Evolutionary conservation across 768 basidiomycete species (phyloP).

Genomic region (Trametes coccinea): DNA sequence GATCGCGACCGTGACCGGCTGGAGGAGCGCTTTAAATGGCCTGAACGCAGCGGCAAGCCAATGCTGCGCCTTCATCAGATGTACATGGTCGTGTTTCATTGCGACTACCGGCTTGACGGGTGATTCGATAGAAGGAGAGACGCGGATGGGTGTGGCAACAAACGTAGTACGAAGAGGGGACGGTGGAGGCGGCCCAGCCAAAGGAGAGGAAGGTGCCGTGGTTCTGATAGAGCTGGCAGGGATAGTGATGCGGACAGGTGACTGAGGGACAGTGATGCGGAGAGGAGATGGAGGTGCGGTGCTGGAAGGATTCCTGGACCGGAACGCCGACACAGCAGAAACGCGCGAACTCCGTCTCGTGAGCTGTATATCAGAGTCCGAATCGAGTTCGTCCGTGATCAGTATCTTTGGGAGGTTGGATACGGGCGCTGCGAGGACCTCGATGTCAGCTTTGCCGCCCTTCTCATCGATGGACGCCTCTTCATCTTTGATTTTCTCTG

Average conservation of each 20-base stretch:
- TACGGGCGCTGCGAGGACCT: constrained; percentile 7
- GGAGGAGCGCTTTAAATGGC: constrained; percentile 31
- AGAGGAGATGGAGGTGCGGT: constrained; percentile 6
- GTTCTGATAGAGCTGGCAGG: neutral
- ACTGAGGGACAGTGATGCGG: constrained; percentile 1
- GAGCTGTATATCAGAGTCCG: constrained; percentile 32
- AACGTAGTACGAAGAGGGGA: neutral
- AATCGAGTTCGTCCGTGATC: constrained; percentile 1
- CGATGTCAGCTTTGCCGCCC: constrained; percentile 1
- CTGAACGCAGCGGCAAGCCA: constrained; percentile 16
- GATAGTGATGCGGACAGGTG: constrained; percentile 8
- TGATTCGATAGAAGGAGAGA: neutral
- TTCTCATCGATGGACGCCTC: constrained; percentile 1
- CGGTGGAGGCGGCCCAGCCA: neutral
- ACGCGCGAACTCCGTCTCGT: constrained; percentile 27
- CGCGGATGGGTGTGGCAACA: too few relatives aligned
- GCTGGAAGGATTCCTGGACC: constrained; percentile 2
- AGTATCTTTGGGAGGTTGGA: neutral
- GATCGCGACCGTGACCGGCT: constrained; percentile 41
- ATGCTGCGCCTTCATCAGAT: neutral
- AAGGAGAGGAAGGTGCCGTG: constrained; percentile 10
- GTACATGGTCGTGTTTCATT: neutral
- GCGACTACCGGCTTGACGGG: neutral
- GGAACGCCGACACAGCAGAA: constrained; percentile 17
- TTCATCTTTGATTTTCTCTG: constrained; percentile 4